These are phyloP conservation scores for Saccharomyces hybrid DNA, from an alignment of 1,139 yeast genomes.

Conservation along the genomic window DNA sequence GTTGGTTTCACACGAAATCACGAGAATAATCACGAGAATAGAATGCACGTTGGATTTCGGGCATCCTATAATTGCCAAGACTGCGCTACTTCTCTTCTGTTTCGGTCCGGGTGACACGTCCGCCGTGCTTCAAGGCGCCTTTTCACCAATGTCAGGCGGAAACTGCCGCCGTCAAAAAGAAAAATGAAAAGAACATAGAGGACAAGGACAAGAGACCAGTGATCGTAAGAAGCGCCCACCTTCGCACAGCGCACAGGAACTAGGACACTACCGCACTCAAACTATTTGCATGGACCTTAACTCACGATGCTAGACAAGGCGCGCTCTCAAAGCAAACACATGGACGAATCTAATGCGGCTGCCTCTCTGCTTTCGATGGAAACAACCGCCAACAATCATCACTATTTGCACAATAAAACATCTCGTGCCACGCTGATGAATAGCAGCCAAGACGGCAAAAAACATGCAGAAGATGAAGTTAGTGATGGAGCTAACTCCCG, in stretches of 20 bases:
- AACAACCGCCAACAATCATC: slow-evolving; percentile 2
- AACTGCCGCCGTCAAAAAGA: slow-evolving; percentile 1
- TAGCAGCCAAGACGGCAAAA: neutral
- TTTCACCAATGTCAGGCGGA: neutral
- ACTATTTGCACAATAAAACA: slow-evolving; percentile 1
- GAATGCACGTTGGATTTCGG: neutral
- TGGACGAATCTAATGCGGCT: slow-evolving; percentile 1
- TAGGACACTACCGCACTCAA: neutral
- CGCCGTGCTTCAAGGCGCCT: neutral
- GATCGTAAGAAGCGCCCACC: slow-evolving; percentile 2
- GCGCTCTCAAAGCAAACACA: neutral
- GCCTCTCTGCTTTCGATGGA: slow-evolving; percentile 1
- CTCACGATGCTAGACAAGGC: neutral
- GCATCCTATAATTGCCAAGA: neutral
- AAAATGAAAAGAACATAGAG: neutral
- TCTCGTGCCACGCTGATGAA: neutral
- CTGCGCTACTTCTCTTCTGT: neutral
- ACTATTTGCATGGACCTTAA: neutral
- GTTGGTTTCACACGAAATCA: neutral
- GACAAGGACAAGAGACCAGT: slow-evolving; percentile 1
- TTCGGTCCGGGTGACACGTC: neutral
- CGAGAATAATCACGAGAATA: neutral
- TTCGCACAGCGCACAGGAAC: slow-evolving; percentile 1
- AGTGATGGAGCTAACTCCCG: neutral
- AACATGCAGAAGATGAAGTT: neutral